phyloP scores from a whole-genome alignment of 1,284 basidiomycete genomes.

The Rhodotorula sp. region DNA sequence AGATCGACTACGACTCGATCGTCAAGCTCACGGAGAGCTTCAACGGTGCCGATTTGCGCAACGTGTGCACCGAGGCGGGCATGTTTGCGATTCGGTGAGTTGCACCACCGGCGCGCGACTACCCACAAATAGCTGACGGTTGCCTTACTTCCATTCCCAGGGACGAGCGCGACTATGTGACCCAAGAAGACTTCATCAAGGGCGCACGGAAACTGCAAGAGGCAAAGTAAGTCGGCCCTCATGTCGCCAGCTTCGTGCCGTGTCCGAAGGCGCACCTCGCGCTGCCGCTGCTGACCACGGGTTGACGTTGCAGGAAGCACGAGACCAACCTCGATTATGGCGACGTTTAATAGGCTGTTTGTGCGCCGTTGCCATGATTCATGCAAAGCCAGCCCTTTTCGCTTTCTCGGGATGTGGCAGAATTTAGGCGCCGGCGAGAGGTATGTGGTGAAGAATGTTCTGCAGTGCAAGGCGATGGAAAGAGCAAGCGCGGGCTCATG shows the following conservation, averaged over 20 bases:
- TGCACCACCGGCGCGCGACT: too few species aligned
- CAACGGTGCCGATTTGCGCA: slow-evolving; percentile 93
- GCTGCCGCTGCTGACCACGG: neutral
- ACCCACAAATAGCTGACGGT: neutral
- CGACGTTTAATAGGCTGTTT: neutral
- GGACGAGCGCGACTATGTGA: slow-evolving; percentile 71
- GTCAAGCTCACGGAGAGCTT: slow-evolving; percentile 94
- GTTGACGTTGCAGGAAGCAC: slow-evolving; percentile 43
- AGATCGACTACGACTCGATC: slow-evolving; percentile 94
- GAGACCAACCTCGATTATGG: slow-evolving; percentile 29
- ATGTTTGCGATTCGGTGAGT: slow-evolving; percentile 89
- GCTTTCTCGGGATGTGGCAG: too few species aligned
- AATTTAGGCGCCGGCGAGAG: neutral
- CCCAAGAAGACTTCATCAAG: slow-evolving; percentile 94
- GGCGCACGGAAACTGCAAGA: slow-evolving; percentile 96
- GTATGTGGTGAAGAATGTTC: too few species aligned
- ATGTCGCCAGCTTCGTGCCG: neutral
- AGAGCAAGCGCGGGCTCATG: neutral
- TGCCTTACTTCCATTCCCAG: slow-evolving; percentile 1
- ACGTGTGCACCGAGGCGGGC: slow-evolving; percentile 96
- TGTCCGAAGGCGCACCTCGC: too few species aligned
- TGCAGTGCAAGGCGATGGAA: too few species aligned
- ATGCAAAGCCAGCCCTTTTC: neutral
- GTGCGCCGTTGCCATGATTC: neutral
- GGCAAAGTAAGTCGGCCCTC: slow-evolving; percentile 1